A percentile compares a stretch with the other conserved stretches of the same genome.
These are phyloP conservation scores for Yamadazyma dendronema DNA, from an alignment of 1,139 yeast species.

Conservation along the genomic window DNA sequence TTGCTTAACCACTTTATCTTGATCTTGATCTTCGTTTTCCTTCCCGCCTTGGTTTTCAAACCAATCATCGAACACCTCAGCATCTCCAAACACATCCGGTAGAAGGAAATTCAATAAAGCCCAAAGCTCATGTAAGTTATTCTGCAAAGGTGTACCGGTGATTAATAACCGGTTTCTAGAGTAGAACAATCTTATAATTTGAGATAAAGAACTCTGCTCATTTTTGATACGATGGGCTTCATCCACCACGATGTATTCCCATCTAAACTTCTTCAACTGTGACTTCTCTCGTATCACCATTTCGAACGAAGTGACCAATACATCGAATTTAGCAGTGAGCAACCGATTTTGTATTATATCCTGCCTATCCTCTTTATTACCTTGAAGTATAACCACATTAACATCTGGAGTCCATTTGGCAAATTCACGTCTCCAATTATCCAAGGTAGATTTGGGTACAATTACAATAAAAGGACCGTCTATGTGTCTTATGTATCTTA, in stretches of 20 bases:
- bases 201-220: conserved; percentile 87
- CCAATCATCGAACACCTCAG: conserved; percentile 90
- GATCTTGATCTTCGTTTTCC: conserved; percentile 24
- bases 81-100: conserved; percentile 93
- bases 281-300: conserved; percentile 88
- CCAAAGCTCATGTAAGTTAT: conserved; percentile 94
- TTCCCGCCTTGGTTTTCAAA: conserved; percentile 44
- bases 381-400: conserved; percentile 79
- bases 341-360: conserved; percentile 58
- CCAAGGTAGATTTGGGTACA: conserved; percentile 93
- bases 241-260: conserved; percentile 94
- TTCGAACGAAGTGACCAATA: conserved; percentile 86
- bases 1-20: conserved; percentile 79
- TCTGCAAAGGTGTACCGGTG: conserved; percentile 96
- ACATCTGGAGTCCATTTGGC: conserved; percentile 97
- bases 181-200: conserved; percentile 81
- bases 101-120: conserved; percentile 83
- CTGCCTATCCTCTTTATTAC: conserved; percentile 75
- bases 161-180: conserved; percentile 82
- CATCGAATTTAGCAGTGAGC: conserved; percentile 78
- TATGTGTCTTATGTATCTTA: conserved; percentile 72
- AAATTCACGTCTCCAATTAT: conserved; percentile 95
- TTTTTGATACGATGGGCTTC: conserved; percentile 97
- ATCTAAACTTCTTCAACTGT: conserved; percentile 72
- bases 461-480: conserved; percentile 90